Evolutionary conservation across 345 rosid genomes (phyloP), one percentile per base, ranked within the genome.

Genomic region (Eucalyptus viminalis): DNA sequence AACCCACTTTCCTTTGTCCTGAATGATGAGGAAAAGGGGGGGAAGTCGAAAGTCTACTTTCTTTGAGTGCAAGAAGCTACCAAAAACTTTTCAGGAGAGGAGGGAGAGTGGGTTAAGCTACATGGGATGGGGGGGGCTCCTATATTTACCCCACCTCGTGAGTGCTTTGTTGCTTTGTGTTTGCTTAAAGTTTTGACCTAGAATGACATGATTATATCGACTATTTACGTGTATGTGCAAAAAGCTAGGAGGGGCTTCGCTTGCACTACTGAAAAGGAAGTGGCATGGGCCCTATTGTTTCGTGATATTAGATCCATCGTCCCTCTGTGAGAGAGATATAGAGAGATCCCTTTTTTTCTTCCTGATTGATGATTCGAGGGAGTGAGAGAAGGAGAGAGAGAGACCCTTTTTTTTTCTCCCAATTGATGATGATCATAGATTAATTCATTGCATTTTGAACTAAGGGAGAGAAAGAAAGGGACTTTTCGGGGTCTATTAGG

Each of bases 11-110:
- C 90, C 88, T 91, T 92, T 94, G 88, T 88, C 88, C 91, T 81
- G 80, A 91, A 89, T 87, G 47, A 85, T 51, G 76, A 49, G 56
- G 37, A 13, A 34, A 86, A 86, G 27, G 76, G 56, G 25, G 80
- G 80, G 81, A 44, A 87, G 44, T 90, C 56, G 88, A 76, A 93
- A 95, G 92, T 94, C 92, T 90, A 93, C 67, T 94, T 93, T 93
- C 97, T 94, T 95, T 92, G 94, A 94, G 95, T 91, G 93, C 93
- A 94, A 93, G 97, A 95, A 95, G 93, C 93, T 92, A 94, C 95
- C 96, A 92, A 92, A 91, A 87, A 40, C 85, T 92, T 85, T 93
- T 89, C 88, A 25, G 89, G n/a, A 80, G 47, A 6, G 81, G 81
- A 27, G 65, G 65, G n/a, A 27, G 81, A 37, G 81, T 72, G 81